Conservation (phyloP, 2,329 filamentous ascomycete genomes). For the Aspergillus eucalypticola region DNA sequence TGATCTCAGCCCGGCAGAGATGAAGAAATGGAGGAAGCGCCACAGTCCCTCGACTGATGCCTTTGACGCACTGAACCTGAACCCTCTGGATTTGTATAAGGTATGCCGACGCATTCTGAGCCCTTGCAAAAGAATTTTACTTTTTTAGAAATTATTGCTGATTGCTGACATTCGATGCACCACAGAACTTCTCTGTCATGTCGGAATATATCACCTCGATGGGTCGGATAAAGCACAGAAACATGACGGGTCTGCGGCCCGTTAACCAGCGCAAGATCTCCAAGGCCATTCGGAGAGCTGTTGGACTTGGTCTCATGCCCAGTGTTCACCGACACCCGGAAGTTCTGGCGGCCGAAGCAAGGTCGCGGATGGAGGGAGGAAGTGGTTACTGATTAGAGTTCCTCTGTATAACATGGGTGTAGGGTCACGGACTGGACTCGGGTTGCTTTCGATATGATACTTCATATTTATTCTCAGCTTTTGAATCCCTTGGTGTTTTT, state of each 20-base stretch:
- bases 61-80: conserved; percentile 76
- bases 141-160: neutral
- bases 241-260: conserved; percentile 74
- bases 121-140: conserved; percentile 14
- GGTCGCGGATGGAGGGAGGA: conserved; percentile 29
- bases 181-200: conserved; percentile 87
- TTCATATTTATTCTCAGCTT: neutral
- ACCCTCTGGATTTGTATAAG: conserved; percentile 84
- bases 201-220: conserved; percentile 82
- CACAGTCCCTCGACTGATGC: conserved; percentile 64
- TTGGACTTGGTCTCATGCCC: conserved; percentile 89
- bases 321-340: conserved; percentile 88
- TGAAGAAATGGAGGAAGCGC: conserved; percentile 73
- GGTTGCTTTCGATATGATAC: neutral
- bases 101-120: conserved; percentile 51
- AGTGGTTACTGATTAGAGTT: conserved; percentile 16
- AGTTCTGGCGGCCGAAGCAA: conserved; percentile 56
- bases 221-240: conserved; percentile 79
- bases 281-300: conserved; percentile 84
- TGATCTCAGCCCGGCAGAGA: conserved; percentile 76
- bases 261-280: conserved; percentile 92
- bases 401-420: neutral
- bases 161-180: conserved; percentile 11
- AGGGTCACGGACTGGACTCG: neutral
- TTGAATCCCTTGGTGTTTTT: neutral